Base-by-base conservation (phyloP, 2,329 filamentous ascomycete species). In the Monosporascus sp. region DNA sequence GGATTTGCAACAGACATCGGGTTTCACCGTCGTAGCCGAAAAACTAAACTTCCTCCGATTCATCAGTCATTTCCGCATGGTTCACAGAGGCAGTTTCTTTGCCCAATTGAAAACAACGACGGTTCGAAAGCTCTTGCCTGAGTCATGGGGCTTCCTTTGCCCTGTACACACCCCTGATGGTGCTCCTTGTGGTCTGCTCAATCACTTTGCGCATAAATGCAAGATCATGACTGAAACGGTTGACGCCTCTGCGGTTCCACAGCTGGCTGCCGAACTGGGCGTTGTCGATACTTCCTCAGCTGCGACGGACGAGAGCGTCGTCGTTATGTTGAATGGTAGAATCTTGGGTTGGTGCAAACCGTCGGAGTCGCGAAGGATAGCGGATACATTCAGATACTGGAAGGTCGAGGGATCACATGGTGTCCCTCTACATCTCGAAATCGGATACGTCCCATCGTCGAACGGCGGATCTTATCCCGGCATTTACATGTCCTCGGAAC, bases 21-120 rank as follows among this genome's bases (percentile, higher is more conserved):
- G 94, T 57, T 99, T 96, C 71, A 96, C 90, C 0, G 91, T 99
- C 49, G 92, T 97, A 49, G 94, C 94, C 3, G 94, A 99, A 70
- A 97, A 97, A 79, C 93, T 99, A 68, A 99, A 99, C 75, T 99
- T 97, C 70, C 84, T 96, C 65, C 90, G 94, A 64, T 99, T 97
- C 75, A 96, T 99, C 75, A 94, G 90, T 71, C 94, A 99, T 72
- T 99, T 99, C 81, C 88, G 94, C 61, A 97, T 97, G 91, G 90
- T 99, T 53, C 94, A 99, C 75, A 85, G 94, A 84, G 94, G 94
- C 78, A 94, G 90, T 68, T 99, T 99, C 81, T 99, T 99, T 70
- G 94, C 94, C 3, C 90, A 97, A 69, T 75, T 99, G 59, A 97
- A 97, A 74, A 99, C 94, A 0, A 99, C 94, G 0, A 94, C 94